Percentiles rank a stretch among this genome's conserved stretches.
Evolutionary conservation across 2,329 filamentous ascomycete species (phyloP).

Genomic region (Xylariaceae sp.): DNA sequence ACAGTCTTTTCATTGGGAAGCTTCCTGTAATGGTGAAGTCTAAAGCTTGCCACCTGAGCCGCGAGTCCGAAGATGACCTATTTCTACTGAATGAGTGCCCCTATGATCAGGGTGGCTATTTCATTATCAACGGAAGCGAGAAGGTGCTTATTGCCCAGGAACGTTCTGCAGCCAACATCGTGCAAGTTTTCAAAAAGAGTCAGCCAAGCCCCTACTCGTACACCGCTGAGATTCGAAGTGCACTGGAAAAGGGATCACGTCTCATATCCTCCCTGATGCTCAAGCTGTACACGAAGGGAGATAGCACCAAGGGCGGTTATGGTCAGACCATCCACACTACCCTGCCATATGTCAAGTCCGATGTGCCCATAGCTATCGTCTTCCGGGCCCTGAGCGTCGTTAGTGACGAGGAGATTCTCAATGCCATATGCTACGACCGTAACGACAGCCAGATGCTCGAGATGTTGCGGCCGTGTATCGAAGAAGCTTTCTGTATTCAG

Average conservation of each 20-base stretch:
- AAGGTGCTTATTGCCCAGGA: conserved; percentile 98
- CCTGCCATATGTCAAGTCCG: conserved; percentile 87
- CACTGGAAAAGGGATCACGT: conserved; percentile 90
- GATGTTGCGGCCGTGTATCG: conserved; percentile 94
- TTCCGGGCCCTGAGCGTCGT: conserved; percentile 95
- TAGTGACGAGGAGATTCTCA: conserved; percentile 95
- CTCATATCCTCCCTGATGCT: conserved; percentile 90
- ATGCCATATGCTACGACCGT: conserved; percentile 94
- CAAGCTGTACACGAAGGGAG: conserved; percentile 83
- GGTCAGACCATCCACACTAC: conserved; percentile 87
- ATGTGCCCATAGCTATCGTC: conserved; percentile 90
- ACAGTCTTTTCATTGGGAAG: conserved; percentile 87
- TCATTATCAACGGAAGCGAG: conserved; percentile 98
- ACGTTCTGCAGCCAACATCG: conserved; percentile 94
- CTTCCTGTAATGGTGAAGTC: conserved; percentile 98
- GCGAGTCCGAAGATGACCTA: conserved; percentile 77
- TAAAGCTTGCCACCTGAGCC: conserved; percentile 85
- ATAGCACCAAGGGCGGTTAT: conserved; percentile 71
- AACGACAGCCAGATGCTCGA: conserved; percentile 96
- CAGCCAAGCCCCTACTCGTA: conserved; percentile 88
- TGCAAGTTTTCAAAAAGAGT: conserved; percentile 98
- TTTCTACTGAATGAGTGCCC: conserved; percentile 95
- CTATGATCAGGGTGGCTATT: conserved; percentile 97
- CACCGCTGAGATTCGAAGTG: conserved; percentile 92
- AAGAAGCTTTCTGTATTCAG: conserved; percentile 94